These are phyloP conservation scores for Polytrichum commune DNA, from an alignment of 225 moss, liverwort and hornwort species.

Conservation along the genomic window DNA sequence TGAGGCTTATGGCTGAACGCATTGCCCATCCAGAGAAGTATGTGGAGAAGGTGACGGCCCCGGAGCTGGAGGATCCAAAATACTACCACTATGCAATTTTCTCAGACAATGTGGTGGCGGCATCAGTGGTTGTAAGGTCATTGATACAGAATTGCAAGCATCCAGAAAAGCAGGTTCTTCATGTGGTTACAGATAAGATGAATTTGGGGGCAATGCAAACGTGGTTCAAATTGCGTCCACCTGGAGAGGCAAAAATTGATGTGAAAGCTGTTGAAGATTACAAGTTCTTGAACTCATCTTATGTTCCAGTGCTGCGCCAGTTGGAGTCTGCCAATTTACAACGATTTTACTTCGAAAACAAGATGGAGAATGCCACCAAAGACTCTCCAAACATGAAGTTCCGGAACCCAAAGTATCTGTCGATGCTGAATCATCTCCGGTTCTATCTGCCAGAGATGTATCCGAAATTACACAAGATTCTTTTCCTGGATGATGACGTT, in stretches of 20 bases:
- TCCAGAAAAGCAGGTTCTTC: conserved; percentile 55
- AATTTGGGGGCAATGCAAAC: conserved; percentile 61
- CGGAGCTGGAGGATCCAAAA: conserved; percentile 22
- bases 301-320: conserved; percentile 61
- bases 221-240: conserved; percentile 56
- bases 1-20: conserved; percentile 62
- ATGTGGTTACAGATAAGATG: conserved; percentile 60
- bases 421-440: conserved; percentile 83
- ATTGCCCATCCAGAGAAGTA: conserved; percentile 46
- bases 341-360: conserved; percentile 59
- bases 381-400: conserved; percentile 66
- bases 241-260: conserved; percentile 39
- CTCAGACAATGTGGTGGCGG: conserved; percentile 25
- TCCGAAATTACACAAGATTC: conserved; percentile 58
- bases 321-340: conserved; percentile 63
- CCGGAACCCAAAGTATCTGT: conserved; percentile 81
- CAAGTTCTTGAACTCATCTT: conserved; percentile 58
- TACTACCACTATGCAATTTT: conserved; percentile 25
- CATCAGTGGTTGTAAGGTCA: conserved; percentile 25
- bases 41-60: conserved; percentile 9
- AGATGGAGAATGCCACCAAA: conserved; percentile 48
- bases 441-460: conserved; percentile 66
- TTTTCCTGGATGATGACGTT: conserved; percentile 76
- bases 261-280: conserved; percentile 64
- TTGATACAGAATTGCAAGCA: conserved; percentile 32